Evolutionary conservation across 2,329 filamentous ascomycete genomes (phyloP).

Genomic region (Colletotrichum acutatum): DNA sequence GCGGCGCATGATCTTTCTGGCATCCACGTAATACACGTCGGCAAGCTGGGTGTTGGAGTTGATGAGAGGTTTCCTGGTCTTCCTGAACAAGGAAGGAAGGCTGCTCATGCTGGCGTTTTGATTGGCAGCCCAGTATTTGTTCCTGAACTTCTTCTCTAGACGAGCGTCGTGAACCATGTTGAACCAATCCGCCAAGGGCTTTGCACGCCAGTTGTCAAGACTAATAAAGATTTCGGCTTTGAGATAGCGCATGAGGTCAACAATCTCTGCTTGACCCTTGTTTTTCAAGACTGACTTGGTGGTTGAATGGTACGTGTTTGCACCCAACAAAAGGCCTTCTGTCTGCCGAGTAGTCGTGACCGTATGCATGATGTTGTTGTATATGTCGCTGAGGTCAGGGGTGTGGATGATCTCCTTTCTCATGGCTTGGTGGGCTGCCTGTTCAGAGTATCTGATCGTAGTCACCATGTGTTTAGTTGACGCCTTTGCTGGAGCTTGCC

Average conservation of each 20-base stretch:
- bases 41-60: background rate
- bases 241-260: constrained; percentile 12
- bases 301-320: background rate
- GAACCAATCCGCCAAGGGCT: constrained; percentile 15
- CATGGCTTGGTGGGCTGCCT: background rate
- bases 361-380: background rate
- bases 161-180: background rate
- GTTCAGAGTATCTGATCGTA: background rate
- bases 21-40: background rate
- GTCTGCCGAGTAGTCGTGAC: background rate
- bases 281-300: constrained; percentile 16
- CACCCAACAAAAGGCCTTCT: background rate
- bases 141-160: constrained; percentile 19
- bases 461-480: background rate
- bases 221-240: constrained; percentile 21
- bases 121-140: constrained; percentile 24
- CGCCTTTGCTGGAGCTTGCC: background rate
- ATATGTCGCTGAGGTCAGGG: background rate
- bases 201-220: constrained; percentile 9
- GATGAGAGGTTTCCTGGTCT: background rate
- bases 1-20: constrained; percentile 17
- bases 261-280: background rate
- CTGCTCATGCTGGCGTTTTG: background rate
- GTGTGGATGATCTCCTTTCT: constrained; percentile 19
- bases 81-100: constrained; percentile 1